A percentile compares a stretch with the other conserved stretches of the same genome.
Evolutionary conservation across 2,329 filamentous ascomycete genomes (phyloP).

Genomic region (Cladosporium sp.): DNA sequence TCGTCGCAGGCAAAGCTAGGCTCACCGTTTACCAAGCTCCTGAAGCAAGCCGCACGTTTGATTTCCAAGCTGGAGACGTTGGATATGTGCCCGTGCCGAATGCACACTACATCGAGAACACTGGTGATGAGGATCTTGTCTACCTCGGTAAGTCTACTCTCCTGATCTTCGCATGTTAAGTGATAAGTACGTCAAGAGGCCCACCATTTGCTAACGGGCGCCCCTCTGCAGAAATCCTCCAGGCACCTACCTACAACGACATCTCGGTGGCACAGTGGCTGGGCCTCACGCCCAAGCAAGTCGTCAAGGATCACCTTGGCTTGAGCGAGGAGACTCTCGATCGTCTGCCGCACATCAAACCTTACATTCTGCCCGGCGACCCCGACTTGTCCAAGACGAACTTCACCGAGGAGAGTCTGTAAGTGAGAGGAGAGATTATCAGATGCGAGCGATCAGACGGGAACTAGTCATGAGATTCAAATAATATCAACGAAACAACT

Average conservation of each 20-base stretch:
- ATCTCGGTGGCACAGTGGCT: slow-evolving; percentile 56
- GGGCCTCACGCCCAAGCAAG: slow-evolving; percentile 43
- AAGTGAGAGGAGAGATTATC: neutral
- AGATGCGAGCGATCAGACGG: no score
- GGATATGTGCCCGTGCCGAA: slow-evolving; percentile 53
- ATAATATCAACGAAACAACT: no score
- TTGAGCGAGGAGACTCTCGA: slow-evolving; percentile 29
- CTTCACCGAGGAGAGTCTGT: slow-evolving; percentile 25
- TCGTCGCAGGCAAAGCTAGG: slow-evolving; percentile 52
- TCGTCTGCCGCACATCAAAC: slow-evolving; percentile 35
- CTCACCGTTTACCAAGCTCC: slow-evolving; percentile 54
- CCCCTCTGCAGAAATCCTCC: slow-evolving; percentile 46
- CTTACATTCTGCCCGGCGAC: slow-evolving; percentile 36
- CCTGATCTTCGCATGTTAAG: neutral
- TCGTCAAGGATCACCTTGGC: slow-evolving; percentile 33
- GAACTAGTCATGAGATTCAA: no score
- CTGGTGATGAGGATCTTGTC: slow-evolving; percentile 51
- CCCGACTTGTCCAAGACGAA: slow-evolving; percentile 34
- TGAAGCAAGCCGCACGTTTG: slow-evolving; percentile 49
- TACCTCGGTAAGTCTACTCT: slow-evolving; percentile 38
- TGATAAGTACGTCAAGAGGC: no score
- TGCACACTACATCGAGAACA: slow-evolving; percentile 60
- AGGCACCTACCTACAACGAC: slow-evolving; percentile 49
- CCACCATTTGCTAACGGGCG: neutral
- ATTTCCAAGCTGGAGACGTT: slow-evolving; percentile 56